Evolutionary conservation across 495 filamentous ascomycete species (phyloP).

Genomic region (Daldinia loculata): DNA sequence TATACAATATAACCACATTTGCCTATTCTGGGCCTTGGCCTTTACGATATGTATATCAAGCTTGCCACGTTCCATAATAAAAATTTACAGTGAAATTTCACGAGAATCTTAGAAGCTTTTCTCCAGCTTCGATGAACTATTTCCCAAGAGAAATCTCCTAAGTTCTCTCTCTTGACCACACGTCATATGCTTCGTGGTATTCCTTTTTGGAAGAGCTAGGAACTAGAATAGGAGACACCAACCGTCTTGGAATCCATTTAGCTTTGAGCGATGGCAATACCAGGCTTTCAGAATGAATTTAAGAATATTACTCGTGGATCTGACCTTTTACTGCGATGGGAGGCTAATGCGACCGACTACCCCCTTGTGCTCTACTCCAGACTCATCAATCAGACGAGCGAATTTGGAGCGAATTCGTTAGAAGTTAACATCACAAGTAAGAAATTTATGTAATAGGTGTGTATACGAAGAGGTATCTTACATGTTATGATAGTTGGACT

Average conservation of each 20-base stretch:
- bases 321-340: slow-evolving; percentile 46
- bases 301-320: slow-evolving; percentile 36
- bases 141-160: background rate
- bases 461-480: slow-evolving; percentile 18
- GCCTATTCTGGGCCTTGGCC: slow-evolving; percentile 24
- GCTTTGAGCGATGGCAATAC: background rate
- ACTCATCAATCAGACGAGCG: slow-evolving; percentile 47
- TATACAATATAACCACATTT: slow-evolving; percentile 18
- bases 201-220: background rate
- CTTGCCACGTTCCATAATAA: background rate
- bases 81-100: background rate
- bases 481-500: slow-evolving; percentile 37
- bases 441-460: background rate
- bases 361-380: slow-evolving; percentile 46
- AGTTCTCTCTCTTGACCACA: background rate
- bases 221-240: background rate
- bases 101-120: background rate
- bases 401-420: slow-evolving; percentile 45
- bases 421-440: slow-evolving; percentile 48
- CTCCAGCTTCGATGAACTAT: background rate
- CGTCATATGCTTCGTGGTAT: background rate
- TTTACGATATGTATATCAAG: background rate
- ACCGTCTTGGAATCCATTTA: background rate
- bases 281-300: slow-evolving; percentile 47
- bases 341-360: slow-evolving; percentile 39